Conservation (phyloP, 1,284 basidiomycete genomes). For the Leccinum angustisporum region DNA sequence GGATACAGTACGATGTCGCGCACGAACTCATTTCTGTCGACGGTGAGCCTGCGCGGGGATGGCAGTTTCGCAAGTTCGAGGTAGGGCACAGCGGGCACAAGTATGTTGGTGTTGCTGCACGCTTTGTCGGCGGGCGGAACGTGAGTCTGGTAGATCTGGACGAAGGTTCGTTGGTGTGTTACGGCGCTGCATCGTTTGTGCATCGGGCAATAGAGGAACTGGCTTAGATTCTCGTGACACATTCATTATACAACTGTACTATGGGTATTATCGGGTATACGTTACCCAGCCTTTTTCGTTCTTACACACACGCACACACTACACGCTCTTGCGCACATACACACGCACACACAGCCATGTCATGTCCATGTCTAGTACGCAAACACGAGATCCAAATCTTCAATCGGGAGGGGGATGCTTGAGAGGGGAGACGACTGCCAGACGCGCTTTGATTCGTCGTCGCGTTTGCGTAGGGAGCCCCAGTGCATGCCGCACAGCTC, state of each 20-base stretch:
- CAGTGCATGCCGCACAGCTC: constrained; percentile 75
- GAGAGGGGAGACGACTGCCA: constrained; percentile 55
- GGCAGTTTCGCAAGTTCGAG: constrained; percentile 65
- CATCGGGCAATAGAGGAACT: constrained; percentile 45
- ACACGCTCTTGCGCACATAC: background rate
- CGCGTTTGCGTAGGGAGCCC: constrained; percentile 45
- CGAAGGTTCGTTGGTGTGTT: constrained; percentile 41
- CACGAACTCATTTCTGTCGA: constrained; percentile 57
- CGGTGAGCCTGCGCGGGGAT: constrained; percentile 53
- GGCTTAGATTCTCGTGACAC: constrained; percentile 16
- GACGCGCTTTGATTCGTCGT: constrained; percentile 38
- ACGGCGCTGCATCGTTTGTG: constrained; percentile 48
- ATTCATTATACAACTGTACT: constrained; percentile 16
- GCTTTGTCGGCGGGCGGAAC: constrained; percentile 43
- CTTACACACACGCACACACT: constrained; percentile 6
- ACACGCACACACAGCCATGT: background rate
- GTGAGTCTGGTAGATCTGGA: constrained; percentile 28
- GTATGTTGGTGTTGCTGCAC: constrained; percentile 67
- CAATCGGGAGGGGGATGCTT: constrained; percentile 29
- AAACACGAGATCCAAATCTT: constrained; percentile 14
- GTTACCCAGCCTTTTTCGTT: background rate
- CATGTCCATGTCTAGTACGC: background rate
- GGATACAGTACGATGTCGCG: constrained; percentile 65
- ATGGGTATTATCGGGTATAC: constrained; percentile 19
- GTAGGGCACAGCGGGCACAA: constrained; percentile 44